phyloP scores from a whole-genome alignment of 1,284 basidiomycete species.

The Hortiboletus rubellus region DNA sequence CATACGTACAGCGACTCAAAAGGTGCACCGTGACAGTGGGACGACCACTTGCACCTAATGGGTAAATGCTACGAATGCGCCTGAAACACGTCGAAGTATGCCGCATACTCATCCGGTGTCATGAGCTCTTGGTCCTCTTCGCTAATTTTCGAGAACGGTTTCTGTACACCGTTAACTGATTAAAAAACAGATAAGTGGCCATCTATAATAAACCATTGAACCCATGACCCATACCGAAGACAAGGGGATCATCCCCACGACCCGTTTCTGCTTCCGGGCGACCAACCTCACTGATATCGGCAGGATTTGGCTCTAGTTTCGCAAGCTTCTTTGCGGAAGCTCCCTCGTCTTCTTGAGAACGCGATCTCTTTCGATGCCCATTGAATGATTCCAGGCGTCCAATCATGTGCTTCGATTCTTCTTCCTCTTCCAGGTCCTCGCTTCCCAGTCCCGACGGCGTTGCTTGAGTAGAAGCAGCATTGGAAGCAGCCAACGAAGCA shows the following conservation, averaged over 20 bases:
- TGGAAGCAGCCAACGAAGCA: conserved; percentile 66
- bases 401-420: conserved; percentile 63
- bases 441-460: conserved; percentile 56
- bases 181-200: conserved; percentile 4
- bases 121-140: conserved; percentile 82
- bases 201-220: neutral
- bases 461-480: conserved; percentile 53
- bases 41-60: too few relatives aligned
- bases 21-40: too few relatives aligned
- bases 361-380: conserved; percentile 67
- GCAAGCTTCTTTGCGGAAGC: conserved; percentile 45
- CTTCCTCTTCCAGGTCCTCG: conserved; percentile 60
- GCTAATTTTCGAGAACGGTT: conserved; percentile 70
- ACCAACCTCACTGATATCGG: conserved; percentile 2
- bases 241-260: conserved; percentile 45
- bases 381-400: conserved; percentile 68
- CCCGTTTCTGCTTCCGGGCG: neutral
- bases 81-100: conserved; percentile 68
- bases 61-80: conserved; percentile 30
- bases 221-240: conserved; percentile 54
- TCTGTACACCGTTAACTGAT: conserved; percentile 67
- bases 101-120: conserved; percentile 81
- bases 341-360: conserved; percentile 61
- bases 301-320: conserved; percentile 38
- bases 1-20: too few relatives aligned